Evolutionary conservation across 1,139 yeast genomes (phyloP).

Genomic region (Pichia sp.): DNA sequence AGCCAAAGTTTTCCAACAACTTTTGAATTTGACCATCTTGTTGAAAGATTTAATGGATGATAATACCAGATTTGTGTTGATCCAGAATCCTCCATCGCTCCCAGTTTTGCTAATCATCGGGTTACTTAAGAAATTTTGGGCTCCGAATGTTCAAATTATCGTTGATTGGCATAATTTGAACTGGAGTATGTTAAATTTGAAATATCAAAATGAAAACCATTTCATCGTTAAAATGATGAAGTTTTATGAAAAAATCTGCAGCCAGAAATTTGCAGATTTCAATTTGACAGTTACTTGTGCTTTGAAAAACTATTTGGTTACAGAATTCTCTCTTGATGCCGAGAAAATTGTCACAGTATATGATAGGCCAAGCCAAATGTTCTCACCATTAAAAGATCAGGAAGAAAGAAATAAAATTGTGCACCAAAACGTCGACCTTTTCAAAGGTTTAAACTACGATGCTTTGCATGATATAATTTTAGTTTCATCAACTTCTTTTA

Average conservation of each 20-base stretch:
- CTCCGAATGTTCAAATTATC: conserved; percentile 54
- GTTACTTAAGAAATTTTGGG: conserved; percentile 40
- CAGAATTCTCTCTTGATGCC: conserved; percentile 41
- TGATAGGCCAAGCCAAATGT: conserved; percentile 69
- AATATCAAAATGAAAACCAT: conserved; percentile 45
- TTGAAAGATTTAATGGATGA: conserved; percentile 53
- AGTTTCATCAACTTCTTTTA: conserved; percentile 86
- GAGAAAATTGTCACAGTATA: conserved; percentile 42
- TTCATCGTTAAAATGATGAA: conserved; percentile 55
- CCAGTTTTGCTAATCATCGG: conserved; percentile 68
- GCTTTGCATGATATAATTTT: conserved; percentile 48
- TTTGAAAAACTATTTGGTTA: conserved; percentile 54
- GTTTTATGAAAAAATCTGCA: conserved; percentile 49
- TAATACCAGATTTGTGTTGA: conserved; percentile 47
- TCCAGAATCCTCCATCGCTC: conserved; percentile 91
- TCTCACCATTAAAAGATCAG: conserved; percentile 37
- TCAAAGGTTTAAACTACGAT: conserved; percentile 24
- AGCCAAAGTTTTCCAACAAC: conserved; percentile 52
- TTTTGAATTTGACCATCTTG: conserved; percentile 35
- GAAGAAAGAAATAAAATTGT: conserved; percentile 18
- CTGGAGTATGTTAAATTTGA: conserved; percentile 69
- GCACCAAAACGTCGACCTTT: conserved; percentile 27
- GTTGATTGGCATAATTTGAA: conserved; percentile 98
- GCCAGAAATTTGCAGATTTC: conserved; percentile 47
- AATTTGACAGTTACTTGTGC: conserved; percentile 76